These are phyloP conservation scores for Monosporascus sp. DNA, from an alignment of 2,329 filamentous ascomycete genomes.

Conservation along the genomic window DNA sequence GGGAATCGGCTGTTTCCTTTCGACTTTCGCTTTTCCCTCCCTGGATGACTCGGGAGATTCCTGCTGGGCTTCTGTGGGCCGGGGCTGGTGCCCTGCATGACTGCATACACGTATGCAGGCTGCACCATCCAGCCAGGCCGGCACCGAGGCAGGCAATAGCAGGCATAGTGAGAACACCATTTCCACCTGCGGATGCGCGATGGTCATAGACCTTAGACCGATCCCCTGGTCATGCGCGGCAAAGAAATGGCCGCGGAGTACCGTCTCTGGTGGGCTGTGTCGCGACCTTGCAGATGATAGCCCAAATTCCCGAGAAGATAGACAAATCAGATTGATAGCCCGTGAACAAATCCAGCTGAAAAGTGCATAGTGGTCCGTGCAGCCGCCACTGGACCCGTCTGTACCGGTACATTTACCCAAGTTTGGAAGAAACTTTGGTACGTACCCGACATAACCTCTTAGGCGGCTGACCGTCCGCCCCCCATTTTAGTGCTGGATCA, in stretches of 20 bases:
- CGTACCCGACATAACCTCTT: not conserved
- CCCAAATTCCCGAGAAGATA: slow-evolving; percentile 23
- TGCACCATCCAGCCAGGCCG: slow-evolving; percentile 13
- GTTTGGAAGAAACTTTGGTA: not conserved
- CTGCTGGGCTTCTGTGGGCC: slow-evolving; percentile 1
- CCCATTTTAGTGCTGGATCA: too few species aligned
- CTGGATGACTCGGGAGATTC: not conserved
- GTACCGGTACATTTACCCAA: slow-evolving; percentile 3
- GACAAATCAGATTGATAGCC: slow-evolving; percentile 23
- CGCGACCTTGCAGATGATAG: slow-evolving; percentile 28
- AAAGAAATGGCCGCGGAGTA: not conserved
- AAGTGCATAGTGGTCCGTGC: slow-evolving; percentile 26
- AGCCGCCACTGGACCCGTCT: slow-evolving; percentile 17
- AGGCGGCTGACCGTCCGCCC: too few species aligned
- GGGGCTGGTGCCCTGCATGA: slow-evolving; percentile 1
- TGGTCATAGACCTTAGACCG: not conserved
- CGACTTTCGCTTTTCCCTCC: not conserved
- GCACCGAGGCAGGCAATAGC: not conserved
- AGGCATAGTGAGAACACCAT: too few species aligned
- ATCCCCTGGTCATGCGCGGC: not conserved
- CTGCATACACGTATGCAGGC: slow-evolving; percentile 11
- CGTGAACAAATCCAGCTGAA: slow-evolving; percentile 29
- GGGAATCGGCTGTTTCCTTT: not conserved
- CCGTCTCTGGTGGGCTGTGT: slow-evolving; percentile 25
- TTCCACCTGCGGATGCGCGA: too few species aligned